Evolutionary conservation across 2,329 filamentous ascomycete genomes (phyloP), one percentile per base, ranked within the genome.

Genomic region (Trichoderma citrinoviride): DNA sequence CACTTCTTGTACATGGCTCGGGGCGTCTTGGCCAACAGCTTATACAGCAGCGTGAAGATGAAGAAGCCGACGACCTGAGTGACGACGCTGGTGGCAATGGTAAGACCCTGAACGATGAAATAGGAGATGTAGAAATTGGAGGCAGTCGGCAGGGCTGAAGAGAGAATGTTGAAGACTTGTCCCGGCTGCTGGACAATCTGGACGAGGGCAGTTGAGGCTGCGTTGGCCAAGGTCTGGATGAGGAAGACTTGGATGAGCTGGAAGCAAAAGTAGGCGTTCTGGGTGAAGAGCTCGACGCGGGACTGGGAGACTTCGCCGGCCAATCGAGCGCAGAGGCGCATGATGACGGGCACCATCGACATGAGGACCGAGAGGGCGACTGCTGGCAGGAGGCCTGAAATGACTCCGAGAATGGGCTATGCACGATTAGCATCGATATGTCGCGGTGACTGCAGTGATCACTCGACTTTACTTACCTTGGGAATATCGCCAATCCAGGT

Each of bases 91-190:
- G 90, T 84, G n/a, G 91, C 89, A 68, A 93, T 86, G 0, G 87
- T 89, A 55, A 96, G 80, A 57, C 92, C 93, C 75, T 97, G 92
- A 1, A 97, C 82, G 46, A 96, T 87, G 69, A 97, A 93, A 78
- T 96, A 97, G 15, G 78, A 91, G 60, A 98, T 89, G 78, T 97
- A 99, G 73, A 98, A 96, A 79, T 96, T 98, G 68, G 93, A 93
- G 0, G 92, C 88, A 49, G 85, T 88, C 14, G 95, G 95, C 19
- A 99, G 81, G 57, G 90, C 87, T 10, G 81, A 74, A 1, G 92
- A 89, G 10, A 97, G 81, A 58, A 94, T 78, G 3, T 73, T 77
- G 0, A 92, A 87, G 25, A 88, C 85, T 1, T 77, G 77, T 7
- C 77, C 73, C 0, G 93, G 92, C 5, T 91, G 71, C 0, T 87